Base-by-base conservation (phyloP, 176 grass and related monocot genomes). In the Oryza australiensis region DNA sequence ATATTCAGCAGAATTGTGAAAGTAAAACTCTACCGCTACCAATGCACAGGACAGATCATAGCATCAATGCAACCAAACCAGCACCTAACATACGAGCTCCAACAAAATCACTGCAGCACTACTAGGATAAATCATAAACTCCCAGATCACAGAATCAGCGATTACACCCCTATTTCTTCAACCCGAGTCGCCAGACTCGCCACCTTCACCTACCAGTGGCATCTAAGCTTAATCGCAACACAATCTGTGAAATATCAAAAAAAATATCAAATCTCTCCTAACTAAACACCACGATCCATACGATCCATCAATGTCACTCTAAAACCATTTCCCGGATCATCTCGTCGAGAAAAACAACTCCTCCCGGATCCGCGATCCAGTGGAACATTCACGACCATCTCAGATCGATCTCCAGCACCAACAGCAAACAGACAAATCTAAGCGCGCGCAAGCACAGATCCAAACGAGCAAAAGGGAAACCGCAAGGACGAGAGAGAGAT, bases 391-490 rank as follows among this genome's bases (percentile, higher is more conserved):
- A 5, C 0, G 35, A 12, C 10, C 70, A 43, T 2, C 16, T 23
- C 48, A 37, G 84, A 80, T 86, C 69, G 35, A 59, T 26, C 23
- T 23, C 24, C 18, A 14, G 32, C 6, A 11, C 22, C 22, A 0
- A 10, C 26, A 15, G 14, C 14, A 64, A 64, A 4, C 20, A 26
- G 15, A 5, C 7, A 62, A 34, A 76, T 35, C 48, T 28, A 81
- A 46, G 15, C 43, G 12, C 43, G 48, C 46, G 26, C 77, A 29
- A 26, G 3, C 24, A 2, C 81, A 75, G 83, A 86, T 89, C 85
- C 28, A 30, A 33, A 42, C 49, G 6, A 32, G 26, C 4, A 6
- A n/a, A 0, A 2, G 1, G 8, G 22, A 62, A 0, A 8, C 16
- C 15, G 5, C 49, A 55, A 55, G 0, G 18, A 55, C 65, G 3